These are phyloP conservation scores for Cardamine chenopodiifolia DNA, from an alignment of 345 rosid genomes.

Conservation along the genomic window DNA sequence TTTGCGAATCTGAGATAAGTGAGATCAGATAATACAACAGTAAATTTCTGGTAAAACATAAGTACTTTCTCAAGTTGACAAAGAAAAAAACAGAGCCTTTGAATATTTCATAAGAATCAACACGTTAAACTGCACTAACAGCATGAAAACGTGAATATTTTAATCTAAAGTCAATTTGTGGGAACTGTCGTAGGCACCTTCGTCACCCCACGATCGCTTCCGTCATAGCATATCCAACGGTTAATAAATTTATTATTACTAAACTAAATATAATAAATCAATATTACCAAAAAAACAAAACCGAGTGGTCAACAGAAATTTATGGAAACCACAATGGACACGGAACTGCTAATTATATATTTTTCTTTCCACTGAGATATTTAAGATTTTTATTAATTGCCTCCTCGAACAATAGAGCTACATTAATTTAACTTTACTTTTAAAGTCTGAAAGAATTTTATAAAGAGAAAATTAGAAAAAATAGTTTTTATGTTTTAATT, in stretches of 20 bases:
- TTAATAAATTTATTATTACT: not conserved
- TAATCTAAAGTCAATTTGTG: slow-evolving; percentile 32
- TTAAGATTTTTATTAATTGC: not conserved
- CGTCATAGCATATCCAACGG: slow-evolving; percentile 41
- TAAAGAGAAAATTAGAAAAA: no score
- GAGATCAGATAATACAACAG: slow-evolving; percentile 1
- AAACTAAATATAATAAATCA: not conserved
- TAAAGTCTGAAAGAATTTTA: not conserved
- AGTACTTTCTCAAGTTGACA: slow-evolving; percentile 24
- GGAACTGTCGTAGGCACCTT: slow-evolving; percentile 39
- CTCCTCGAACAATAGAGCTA: slow-evolving; percentile 20
- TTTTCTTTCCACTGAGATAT: not conserved
- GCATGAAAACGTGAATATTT: slow-evolving; percentile 22
- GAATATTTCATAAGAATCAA: slow-evolving; percentile 34
- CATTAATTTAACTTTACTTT: not conserved
- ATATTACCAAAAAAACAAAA: not conserved
- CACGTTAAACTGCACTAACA: slow-evolving; percentile 43
- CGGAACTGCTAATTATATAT: slow-evolving; percentile 25
- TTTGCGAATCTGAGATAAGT: not conserved
- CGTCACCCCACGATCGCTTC: slow-evolving; percentile 46
- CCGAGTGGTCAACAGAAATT: slow-evolving; percentile 25
- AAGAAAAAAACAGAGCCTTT: slow-evolving; percentile 17
- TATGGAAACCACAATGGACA: slow-evolving; percentile 25
- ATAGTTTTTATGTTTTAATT: no score
- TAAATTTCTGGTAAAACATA: slow-evolving; percentile 1